Conservation (phyloP, 2,329 filamentous ascomycete species). For the Stagonosporopsis vannaccii region DNA sequence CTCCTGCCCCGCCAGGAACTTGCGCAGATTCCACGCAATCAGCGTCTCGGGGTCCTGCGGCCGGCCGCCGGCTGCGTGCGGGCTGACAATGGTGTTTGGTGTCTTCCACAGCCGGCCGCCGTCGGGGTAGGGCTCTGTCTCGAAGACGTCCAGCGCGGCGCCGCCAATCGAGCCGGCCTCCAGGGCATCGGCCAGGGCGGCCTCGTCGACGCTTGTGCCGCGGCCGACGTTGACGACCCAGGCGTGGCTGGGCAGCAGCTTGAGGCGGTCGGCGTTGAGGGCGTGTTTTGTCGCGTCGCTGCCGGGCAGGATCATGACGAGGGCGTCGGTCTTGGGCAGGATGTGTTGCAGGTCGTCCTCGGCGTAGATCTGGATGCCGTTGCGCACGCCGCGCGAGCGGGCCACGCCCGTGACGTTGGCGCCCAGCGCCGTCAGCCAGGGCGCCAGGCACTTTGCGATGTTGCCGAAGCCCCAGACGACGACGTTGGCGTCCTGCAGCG, state of each 20-base stretch:
- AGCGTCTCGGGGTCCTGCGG: conserved; percentile 67
- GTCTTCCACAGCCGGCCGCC: conserved; percentile 65
- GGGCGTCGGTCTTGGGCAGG: conserved; percentile 65
- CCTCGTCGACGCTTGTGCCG: conserved; percentile 78
- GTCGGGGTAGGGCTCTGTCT: conserved; percentile 69
- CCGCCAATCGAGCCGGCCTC: conserved; percentile 73
- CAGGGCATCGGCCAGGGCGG: conserved; percentile 70
- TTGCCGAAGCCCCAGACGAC: conserved; percentile 72
- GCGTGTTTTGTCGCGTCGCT: conserved; percentile 70
- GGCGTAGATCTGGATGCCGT: conserved; percentile 64
- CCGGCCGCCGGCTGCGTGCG: conserved; percentile 66
- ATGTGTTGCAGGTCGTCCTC: conserved; percentile 63
- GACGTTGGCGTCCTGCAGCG: conserved; percentile 65
- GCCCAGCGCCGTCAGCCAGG: conserved; percentile 62
- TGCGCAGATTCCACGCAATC: conserved; percentile 67
- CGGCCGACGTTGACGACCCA: conserved; percentile 79
- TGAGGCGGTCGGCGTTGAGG: conserved; percentile 64
- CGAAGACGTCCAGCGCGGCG: conserved; percentile 81
- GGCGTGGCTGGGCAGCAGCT: conserved; percentile 67
- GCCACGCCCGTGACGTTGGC: conserved; percentile 67
- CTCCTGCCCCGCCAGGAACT: conserved; percentile 65
- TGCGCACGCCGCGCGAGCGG: conserved; percentile 62
- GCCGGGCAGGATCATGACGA: conserved; percentile 62
- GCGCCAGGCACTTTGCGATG: conserved; percentile 68
- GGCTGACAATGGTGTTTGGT: conserved; percentile 53